Evolutionary conservation across 179 eudicot genomes (phyloP).

Genomic region (Beta corolliflora): DNA sequence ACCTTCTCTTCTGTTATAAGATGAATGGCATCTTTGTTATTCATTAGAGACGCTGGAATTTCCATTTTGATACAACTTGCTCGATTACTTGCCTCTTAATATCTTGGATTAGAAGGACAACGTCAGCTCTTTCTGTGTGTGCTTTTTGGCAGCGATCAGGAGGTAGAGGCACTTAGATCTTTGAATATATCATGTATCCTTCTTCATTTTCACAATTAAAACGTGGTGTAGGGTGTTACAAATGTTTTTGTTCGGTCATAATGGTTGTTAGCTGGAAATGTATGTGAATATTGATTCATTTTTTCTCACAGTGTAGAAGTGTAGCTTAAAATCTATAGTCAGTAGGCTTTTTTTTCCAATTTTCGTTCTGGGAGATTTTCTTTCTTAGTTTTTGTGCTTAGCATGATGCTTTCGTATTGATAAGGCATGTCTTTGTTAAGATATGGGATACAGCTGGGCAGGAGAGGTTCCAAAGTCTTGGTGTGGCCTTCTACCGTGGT

Average conservation of each 20-base stretch:
- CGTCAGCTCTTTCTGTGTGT: too few species aligned
- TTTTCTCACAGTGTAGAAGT: too few species aligned
- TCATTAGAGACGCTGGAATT: too few species aligned
- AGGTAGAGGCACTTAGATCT: neutral
- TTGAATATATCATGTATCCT: neutral
- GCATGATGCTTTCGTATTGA: slow-evolving; percentile 9
- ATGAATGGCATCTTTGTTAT: too few species aligned
- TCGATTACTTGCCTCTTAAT: too few species aligned
- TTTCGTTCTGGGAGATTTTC: neutral
- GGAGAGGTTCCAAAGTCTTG: slow-evolving; percentile 89
- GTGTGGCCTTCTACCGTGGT: slow-evolving; percentile 91
- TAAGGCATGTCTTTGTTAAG: slow-evolving; percentile 33
- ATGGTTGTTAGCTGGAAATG: neutral
- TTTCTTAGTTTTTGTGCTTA: neutral
- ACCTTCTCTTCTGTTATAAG: too few species aligned
- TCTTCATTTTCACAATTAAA: too few species aligned
- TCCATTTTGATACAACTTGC: too few species aligned
- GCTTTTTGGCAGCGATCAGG: neutral
- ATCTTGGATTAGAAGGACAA: too few species aligned
- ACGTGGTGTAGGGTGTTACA: neutral
- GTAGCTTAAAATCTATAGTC: too few species aligned
- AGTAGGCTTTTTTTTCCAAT: neutral
- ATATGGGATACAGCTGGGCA: slow-evolving; percentile 97
- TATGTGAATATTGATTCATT: neutral
- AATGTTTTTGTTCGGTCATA: neutral